These are phyloP conservation scores for Plasmodium ovale DNA, from an alignment of 169 alveolate genomes.

Conservation along the genomic window DNA sequence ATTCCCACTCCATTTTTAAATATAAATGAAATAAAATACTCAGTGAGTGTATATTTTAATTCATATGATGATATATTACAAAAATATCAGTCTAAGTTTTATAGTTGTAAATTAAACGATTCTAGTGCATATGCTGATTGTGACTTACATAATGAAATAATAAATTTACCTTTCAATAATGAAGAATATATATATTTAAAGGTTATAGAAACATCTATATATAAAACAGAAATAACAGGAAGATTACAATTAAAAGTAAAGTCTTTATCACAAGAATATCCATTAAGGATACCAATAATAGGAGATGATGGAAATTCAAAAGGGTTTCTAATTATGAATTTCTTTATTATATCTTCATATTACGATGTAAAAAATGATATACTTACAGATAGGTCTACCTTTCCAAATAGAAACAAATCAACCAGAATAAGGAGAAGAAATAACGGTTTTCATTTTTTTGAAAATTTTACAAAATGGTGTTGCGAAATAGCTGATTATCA, in stretches of 20 bases:
- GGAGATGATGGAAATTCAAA: conserved; percentile 82
- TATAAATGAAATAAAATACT: conserved; percentile 77
- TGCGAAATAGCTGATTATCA: conserved; percentile 86
- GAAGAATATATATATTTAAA: conserved; percentile 82
- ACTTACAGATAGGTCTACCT: conserved; percentile 40
- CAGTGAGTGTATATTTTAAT: conserved; percentile 82
- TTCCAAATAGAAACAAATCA: conserved; percentile 57
- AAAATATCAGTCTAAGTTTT: conserved; percentile 77
- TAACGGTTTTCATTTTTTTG: conserved; percentile 78
- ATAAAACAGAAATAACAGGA: conserved; percentile 80
- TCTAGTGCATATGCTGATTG: conserved; percentile 77
- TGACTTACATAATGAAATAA: conserved; percentile 81
- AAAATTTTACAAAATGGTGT: conserved; percentile 86
- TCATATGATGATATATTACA: conserved; percentile 80
- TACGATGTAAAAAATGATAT: conserved; percentile 78
- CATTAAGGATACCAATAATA: conserved; percentile 81
- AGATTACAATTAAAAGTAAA: conserved; percentile 82
- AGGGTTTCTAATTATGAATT: conserved; percentile 83
- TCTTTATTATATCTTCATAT: conserved; percentile 75
- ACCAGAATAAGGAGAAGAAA: conserved; percentile 75
- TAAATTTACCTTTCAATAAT: conserved; percentile 82
- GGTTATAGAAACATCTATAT: conserved; percentile 80
- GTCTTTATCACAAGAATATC: conserved; percentile 81
- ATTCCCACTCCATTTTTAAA: conserved; percentile 77
- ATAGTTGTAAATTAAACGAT: conserved; percentile 75